Percentiles rank a stretch among this genome's conserved stretches.
These are phyloP conservation scores for Pseudopithomyces maydicus DNA, from an alignment of 2,329 filamentous ascomycete genomes.

Conservation along the genomic window DNA sequence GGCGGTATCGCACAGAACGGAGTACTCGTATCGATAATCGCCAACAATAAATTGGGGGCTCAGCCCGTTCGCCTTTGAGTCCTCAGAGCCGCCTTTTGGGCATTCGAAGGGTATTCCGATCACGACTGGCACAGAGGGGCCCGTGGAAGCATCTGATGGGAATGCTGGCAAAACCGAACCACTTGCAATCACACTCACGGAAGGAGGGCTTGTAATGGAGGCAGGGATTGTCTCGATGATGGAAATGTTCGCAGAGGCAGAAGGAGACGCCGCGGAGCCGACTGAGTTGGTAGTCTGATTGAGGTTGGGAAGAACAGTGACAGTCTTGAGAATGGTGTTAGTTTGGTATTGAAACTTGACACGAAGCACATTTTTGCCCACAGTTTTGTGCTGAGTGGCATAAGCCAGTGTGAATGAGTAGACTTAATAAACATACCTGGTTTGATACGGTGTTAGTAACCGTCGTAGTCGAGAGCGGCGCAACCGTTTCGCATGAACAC, in stretches of 20 bases:
- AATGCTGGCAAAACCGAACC: constrained; percentile 7
- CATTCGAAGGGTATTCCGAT: constrained; percentile 34
- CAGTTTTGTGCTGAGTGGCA: constrained; percentile 19
- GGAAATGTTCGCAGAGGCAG: neutral
- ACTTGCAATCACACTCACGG: constrained; percentile 6
- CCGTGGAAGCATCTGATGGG: neutral
- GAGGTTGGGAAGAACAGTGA: constrained; percentile 9
- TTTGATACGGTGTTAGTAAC: constrained; percentile 27
- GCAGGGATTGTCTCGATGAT: neutral
- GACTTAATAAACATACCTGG: constrained; percentile 24
- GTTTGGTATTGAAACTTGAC: constrained; percentile 7
- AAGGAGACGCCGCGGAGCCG: neutral
- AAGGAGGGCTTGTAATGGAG: constrained; percentile 4
- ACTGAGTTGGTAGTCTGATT: neutral
- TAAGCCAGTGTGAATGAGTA: neutral
- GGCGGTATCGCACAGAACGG: constrained; percentile 33
- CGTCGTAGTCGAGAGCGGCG: constrained; percentile 36
- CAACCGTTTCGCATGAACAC: constrained; percentile 36
- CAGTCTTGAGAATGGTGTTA: constrained; percentile 15
- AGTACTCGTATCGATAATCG: constrained; percentile 29
- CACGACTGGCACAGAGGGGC: constrained; percentile 16
- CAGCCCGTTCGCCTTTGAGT: constrained; percentile 10
- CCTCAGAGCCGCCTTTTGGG: constrained; percentile 13
- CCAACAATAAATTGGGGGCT: constrained; percentile 31
- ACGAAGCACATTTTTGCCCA: constrained; percentile 18